Evolutionary conservation across 2,329 filamentous ascomycete species (phyloP).

Genomic region (Grosmannia clavigera): DNA sequence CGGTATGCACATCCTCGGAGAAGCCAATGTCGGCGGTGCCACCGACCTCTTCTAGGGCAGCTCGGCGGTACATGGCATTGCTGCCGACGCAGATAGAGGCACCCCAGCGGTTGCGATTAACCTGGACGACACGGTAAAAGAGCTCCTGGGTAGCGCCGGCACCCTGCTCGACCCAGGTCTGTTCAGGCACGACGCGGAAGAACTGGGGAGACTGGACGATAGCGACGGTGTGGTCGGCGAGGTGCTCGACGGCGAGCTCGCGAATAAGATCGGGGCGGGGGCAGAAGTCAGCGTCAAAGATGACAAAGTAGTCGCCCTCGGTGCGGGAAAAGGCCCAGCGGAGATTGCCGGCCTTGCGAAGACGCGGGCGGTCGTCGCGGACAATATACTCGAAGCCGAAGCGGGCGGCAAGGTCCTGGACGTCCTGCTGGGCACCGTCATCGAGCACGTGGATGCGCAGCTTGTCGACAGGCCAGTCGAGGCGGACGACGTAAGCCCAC

Average conservation of each 20-base stretch:
- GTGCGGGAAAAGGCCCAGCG: constrained; percentile 5
- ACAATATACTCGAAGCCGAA: constrained; percentile 3
- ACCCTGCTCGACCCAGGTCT: constrained; percentile 7
- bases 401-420: background rate
- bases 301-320: constrained; percentile 1
- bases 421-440: constrained; percentile 1
- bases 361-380: constrained; percentile 3
- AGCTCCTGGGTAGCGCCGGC: constrained; percentile 6
- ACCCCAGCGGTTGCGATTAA: constrained; percentile 6
- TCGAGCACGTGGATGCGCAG: constrained; percentile 1
- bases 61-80: constrained; percentile 5
- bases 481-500: background rate
- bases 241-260: constrained; percentile 1
- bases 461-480: constrained; percentile 3
- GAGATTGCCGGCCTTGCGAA: constrained; percentile 4
- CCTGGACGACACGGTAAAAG: constrained; percentile 6
- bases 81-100: constrained; percentile 6
- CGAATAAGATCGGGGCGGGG: constrained; percentile 3
- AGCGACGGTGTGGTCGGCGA: constrained; percentile 1
- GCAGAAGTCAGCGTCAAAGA: constrained; percentile 6
- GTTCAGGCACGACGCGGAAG: constrained; percentile 2
- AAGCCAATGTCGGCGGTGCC: constrained; percentile 6
- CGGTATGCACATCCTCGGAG: constrained; percentile 5
- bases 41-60: constrained; percentile 3
- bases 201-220: constrained; percentile 6